phyloP scores from a whole-genome alignment of 352 stramenopile genomes.

The Phytopythium aichiense region DNA sequence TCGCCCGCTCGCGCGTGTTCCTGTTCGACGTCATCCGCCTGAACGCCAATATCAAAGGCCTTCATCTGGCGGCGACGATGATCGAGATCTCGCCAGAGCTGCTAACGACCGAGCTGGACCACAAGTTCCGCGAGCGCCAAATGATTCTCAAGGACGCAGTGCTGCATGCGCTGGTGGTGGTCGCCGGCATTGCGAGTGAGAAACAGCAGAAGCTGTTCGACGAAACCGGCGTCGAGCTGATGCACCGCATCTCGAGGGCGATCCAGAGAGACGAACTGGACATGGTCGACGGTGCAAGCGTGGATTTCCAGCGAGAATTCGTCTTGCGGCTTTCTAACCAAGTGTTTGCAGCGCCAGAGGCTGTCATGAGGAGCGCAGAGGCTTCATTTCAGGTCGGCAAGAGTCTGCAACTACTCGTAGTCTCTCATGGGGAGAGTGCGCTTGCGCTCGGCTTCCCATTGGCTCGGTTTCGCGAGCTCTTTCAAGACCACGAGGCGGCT shows the following conservation, averaged over 20 bases:
- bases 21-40: constrained; percentile 37
- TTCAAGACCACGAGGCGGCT: background rate
- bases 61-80: constrained; percentile 37
- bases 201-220: constrained; percentile 29
- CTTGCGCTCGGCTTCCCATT: constrained; percentile 17
- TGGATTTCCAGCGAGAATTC: constrained; percentile 5
- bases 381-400: constrained; percentile 18
- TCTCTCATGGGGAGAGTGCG: constrained; percentile 11
- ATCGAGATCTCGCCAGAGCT: constrained; percentile 29
- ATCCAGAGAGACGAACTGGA: constrained; percentile 30
- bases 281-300: constrained; percentile 9
- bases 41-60: constrained; percentile 35
- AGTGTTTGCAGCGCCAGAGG: background rate
- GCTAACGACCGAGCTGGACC: constrained; percentile 28
- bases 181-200: constrained; percentile 16
- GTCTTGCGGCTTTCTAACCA: constrained; percentile 9
- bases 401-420: constrained; percentile 21
- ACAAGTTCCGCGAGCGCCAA: constrained; percentile 17
- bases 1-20: constrained; percentile 27
- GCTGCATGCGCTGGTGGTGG: constrained; percentile 23
- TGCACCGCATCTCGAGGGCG: constrained; percentile 27
- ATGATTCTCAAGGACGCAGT: constrained; percentile 25
- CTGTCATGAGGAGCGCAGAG: constrained; percentile 2
- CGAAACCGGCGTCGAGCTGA: constrained; percentile 28
- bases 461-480: constrained; percentile 17